Evolutionary conservation across 2,329 filamentous ascomycete species (phyloP).

Genomic region (Emericellopsis cladophorae): DNA sequence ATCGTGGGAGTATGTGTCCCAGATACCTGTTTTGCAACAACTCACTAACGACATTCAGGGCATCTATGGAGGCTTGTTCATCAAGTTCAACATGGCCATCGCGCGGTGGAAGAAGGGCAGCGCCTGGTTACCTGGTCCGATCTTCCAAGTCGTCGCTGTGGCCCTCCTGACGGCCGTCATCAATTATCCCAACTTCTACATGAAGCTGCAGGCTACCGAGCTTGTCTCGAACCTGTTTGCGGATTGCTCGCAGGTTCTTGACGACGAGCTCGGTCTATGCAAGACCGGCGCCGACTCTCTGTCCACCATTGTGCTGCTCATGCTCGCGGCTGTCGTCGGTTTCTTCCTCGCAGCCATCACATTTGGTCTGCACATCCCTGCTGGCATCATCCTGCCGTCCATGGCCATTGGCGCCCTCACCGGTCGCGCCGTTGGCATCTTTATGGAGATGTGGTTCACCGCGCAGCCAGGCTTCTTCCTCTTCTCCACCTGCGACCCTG

Average conservation of each 20-base stretch:
- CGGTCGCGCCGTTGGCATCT: conserved; percentile 77
- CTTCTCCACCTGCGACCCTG: conserved; percentile 73
- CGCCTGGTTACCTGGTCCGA: conserved; percentile 55
- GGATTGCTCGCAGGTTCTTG: conserved; percentile 70
- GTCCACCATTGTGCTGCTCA: conserved; percentile 67
- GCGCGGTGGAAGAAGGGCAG: conserved; percentile 64
- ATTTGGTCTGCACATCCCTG: conserved; percentile 88
- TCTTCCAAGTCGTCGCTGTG: conserved; percentile 69
- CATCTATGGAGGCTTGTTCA: conserved; percentile 90
- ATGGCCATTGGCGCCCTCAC: conserved; percentile 91
- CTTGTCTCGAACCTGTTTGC: conserved; percentile 86
- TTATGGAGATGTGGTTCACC: conserved; percentile 79
- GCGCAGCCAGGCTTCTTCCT: conserved; percentile 64
- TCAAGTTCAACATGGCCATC: conserved; percentile 83
- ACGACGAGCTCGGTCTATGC: conserved; percentile 85
- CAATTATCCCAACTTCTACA: conserved; percentile 94
- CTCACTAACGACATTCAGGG: conserved; percentile 32
- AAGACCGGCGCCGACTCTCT: conserved; percentile 74
- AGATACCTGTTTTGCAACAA: no score
- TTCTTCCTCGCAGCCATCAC: conserved; percentile 79
- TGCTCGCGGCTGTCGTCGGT: conserved; percentile 72
- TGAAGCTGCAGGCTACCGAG: conserved; percentile 84
- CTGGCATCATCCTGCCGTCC: conserved; percentile 88
- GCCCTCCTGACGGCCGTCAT: conserved; percentile 74
- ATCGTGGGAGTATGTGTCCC: conserved; percentile 52